These are phyloP conservation scores for Klebsormidium nitens DNA, from an alignment of 139 green algal genomes.

Conservation along the genomic window DNA sequence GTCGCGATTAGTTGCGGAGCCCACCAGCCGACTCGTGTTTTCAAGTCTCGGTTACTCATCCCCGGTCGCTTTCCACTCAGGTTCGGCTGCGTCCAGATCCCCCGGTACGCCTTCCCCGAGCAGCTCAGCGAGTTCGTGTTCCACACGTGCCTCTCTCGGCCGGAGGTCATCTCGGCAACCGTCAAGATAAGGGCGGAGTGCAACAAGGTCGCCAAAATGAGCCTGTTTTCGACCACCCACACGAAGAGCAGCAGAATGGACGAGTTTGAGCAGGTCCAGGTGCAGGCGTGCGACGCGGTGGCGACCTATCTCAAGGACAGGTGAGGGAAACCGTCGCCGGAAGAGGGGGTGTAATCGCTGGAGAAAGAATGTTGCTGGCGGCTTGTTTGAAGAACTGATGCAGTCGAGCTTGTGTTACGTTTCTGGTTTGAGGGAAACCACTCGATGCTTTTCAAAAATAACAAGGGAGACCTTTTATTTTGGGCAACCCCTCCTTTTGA, in stretches of 20 bases:
- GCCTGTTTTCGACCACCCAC: constrained; percentile 56
- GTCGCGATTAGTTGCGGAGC: too few relatives aligned
- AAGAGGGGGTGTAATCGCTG: too few relatives aligned
- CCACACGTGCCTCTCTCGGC: constrained; percentile 67
- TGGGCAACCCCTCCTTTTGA: too few relatives aligned
- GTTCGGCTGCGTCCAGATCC: constrained; percentile 45
- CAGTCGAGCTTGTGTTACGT: too few relatives aligned
- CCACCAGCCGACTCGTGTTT: too few relatives aligned
- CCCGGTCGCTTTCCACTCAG: too few relatives aligned
- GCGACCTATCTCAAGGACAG: constrained; percentile 66
- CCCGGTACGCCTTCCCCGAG: constrained; percentile 63
- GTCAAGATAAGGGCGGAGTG: constrained; percentile 51
- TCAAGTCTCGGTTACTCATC: too few relatives aligned
- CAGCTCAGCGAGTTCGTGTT: constrained; percentile 72
- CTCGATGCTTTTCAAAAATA: too few relatives aligned
- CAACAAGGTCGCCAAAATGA: constrained; percentile 60
- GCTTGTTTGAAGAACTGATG: not conserved
- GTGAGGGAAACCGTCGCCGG: constrained; percentile 23
- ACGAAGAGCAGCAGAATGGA: constrained; percentile 66
- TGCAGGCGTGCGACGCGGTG: constrained; percentile 44
- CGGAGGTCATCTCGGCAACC: constrained; percentile 58
- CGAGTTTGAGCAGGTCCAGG: constrained; percentile 74
- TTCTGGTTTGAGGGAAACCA: too few relatives aligned
- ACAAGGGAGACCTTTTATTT: too few relatives aligned
- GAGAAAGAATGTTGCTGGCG: too few relatives aligned